These are phyloP conservation scores for Pestalotiopsis sp. DNA, from an alignment of 2,329 filamentous ascomycete species.

Conservation along the genomic window DNA sequence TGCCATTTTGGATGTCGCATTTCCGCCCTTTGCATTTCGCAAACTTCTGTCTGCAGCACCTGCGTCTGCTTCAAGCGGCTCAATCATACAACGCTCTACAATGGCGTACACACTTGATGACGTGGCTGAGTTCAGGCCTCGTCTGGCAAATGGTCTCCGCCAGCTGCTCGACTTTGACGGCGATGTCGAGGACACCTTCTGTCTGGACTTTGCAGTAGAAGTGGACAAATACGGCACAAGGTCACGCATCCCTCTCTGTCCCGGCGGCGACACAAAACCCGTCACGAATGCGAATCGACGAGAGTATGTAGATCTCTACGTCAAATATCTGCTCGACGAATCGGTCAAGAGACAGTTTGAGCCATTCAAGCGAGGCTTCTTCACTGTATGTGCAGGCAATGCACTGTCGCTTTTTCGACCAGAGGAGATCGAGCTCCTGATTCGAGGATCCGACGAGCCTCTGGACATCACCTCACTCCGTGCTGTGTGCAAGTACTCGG, in stretches of 20 bases:
- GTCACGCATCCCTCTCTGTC: constrained; percentile 70
- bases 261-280: constrained; percentile 70
- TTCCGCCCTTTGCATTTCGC: constrained; percentile 87
- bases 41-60: constrained; percentile 82
- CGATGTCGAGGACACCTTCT: constrained; percentile 79
- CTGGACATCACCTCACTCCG: constrained; percentile 77
- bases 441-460: constrained; percentile 82
- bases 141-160: constrained; percentile 73
- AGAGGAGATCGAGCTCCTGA: constrained; percentile 87
- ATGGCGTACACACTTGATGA: constrained; percentile 82
- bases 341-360: constrained; percentile 84
- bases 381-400: constrained; percentile 87
- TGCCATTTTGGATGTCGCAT: constrained; percentile 84
- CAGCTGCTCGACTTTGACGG: constrained; percentile 83
- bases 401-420: constrained; percentile 85
- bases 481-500: constrained; percentile 80
- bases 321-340: constrained; percentile 78
- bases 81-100: constrained; percentile 58
- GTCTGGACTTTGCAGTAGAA: constrained; percentile 79
- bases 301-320: constrained; percentile 86
- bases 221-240: constrained; percentile 75
- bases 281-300: constrained; percentile 84
- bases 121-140: constrained; percentile 78
- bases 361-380: constrained; percentile 92
- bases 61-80: constrained; percentile 54